phyloP scores from a whole-genome alignment of 1,284 basidiomycete genomes.

The Mixia osmundae region DNA sequence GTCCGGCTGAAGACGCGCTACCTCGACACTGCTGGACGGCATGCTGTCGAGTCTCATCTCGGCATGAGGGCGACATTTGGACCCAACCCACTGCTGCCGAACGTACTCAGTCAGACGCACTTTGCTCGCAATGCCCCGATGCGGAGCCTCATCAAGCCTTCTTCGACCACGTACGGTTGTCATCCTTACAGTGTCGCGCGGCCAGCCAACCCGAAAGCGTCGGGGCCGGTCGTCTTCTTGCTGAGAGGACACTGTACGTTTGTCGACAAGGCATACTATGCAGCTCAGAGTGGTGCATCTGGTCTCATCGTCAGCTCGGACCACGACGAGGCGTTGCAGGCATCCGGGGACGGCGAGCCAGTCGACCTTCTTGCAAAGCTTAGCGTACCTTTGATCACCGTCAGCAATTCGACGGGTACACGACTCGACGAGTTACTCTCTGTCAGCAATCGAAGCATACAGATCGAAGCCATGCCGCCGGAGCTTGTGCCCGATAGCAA shows the following conservation, averaged over 20 bases:
- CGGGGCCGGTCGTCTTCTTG: conserved; percentile 9
- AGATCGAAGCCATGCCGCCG: background rate
- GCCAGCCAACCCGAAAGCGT: too few relatives aligned
- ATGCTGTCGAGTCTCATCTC: conserved; percentile 5
- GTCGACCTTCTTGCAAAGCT: too few relatives aligned
- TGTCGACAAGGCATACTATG: conserved; percentile 11
- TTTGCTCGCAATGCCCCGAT: background rate
- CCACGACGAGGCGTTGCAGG: conserved; percentile 9
- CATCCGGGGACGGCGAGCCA: conserved; percentile 8
- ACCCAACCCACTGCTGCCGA: background rate
- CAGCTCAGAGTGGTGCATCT: conserved; percentile 9
- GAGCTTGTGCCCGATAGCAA: background rate
- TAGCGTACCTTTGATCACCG: background rate
- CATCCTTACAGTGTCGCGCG: background rate
- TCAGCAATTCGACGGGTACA: background rate
- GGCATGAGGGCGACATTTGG: conserved; percentile 5
- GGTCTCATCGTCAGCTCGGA: conserved; percentile 14
- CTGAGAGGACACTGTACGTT: conserved; percentile 15
- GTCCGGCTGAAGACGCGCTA: background rate
- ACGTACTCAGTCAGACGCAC: background rate
- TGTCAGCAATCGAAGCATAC: too few relatives aligned
- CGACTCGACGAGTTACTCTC: too few relatives aligned
- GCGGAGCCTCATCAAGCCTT: background rate
- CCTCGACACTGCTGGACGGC: conserved; percentile 1
- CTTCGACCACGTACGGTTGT: conserved; percentile 1